Evolutionary conservation across 208 protist genomes (phyloP), one percentile per base, ranked within the genome.

Genomic region (Kentomonas sorsogonicus): DNA sequence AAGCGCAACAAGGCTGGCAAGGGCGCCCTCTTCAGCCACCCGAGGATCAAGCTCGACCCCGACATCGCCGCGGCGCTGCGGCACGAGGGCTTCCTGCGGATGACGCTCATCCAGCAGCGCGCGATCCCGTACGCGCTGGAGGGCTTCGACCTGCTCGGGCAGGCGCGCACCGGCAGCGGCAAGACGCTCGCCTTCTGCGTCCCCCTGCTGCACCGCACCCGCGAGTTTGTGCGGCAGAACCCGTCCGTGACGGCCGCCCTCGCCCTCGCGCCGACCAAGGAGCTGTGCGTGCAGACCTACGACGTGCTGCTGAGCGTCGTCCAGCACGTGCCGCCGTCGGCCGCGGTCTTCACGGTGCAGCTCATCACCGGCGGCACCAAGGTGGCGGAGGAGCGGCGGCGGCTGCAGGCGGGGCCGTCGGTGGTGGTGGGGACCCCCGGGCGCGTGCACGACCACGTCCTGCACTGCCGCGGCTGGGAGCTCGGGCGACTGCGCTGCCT

Each of bases 401-500:
- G 66, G 18, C 72, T 96, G 15, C 33, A 36, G 5, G 68, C 63
- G 11, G 90, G 90, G 41, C 53, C 63, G 38, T 73, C 76, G 2
- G 77, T 96, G 33, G 85, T 93, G 0, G 85, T 96, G 4, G 90
- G 85, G 38, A 96, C 90, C 13, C 90, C 90, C 1, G 90, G 90
- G 25, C 82, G 90, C 46, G 54, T 96, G 16, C 85, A 89, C 48
- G 90, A 96, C 58, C 90, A 96, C 66, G 77, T 86, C n/a, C 56
- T 65, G 33, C 77, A 96, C 59, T 89, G 77, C 55, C 69, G 66
- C 15, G 72, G 68, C 0, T 75, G 79, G 74, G 72, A 96, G 45
- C 74, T 99, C 16, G 89, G 92, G 44, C 89, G 92, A 51, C 89
- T 98, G 67, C 97, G 88, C 18, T 97, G 89, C 58, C 78, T 99